phyloP scores from a whole-genome alignment of 164 flowering plant species.

The Kalanchoe fedtschenkoi region DNA sequence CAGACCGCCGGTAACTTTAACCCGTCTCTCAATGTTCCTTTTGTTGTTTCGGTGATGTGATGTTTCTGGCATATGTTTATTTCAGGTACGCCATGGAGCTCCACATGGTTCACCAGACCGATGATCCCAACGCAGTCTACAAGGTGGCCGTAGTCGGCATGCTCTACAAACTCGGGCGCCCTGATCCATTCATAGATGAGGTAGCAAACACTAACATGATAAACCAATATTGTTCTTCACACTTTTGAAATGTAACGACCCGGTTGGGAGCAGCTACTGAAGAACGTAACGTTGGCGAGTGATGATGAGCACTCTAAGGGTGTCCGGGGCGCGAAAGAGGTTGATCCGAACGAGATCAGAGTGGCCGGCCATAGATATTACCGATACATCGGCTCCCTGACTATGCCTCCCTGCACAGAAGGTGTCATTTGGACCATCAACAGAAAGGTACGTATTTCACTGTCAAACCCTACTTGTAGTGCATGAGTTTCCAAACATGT shows the following conservation, averaged over 20 bases:
- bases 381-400: conserved; percentile 69
- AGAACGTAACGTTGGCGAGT: not conserved
- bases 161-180: conserved; percentile 40
- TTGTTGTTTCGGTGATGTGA: too few species aligned
- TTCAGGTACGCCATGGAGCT: conserved; percentile 43
- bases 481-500: not conserved
- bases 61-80: too few species aligned
- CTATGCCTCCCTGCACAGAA: conserved; percentile 70
- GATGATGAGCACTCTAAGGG: conserved; percentile 7
- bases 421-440: conserved; percentile 58
- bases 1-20: too few species aligned
- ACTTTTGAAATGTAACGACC: too few species aligned
- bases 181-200: conserved; percentile 44
- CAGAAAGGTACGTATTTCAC: conserved; percentile 29
- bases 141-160: conserved; percentile 47
- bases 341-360: conserved; percentile 49
- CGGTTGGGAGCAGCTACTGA: not conserved
- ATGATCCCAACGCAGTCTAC: conserved; percentile 13
- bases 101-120: conserved; percentile 40
- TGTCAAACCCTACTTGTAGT: not conserved
- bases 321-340: conserved; percentile 24
- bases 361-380: conserved; percentile 42
- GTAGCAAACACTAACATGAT: conserved; percentile 14
- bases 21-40: too few species aligned
- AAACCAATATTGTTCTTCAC: not conserved